These are phyloP conservation scores for Pyrus bretschneideri DNA, from an alignment of 306 rosid genomes.

Conservation along the genomic window DNA sequence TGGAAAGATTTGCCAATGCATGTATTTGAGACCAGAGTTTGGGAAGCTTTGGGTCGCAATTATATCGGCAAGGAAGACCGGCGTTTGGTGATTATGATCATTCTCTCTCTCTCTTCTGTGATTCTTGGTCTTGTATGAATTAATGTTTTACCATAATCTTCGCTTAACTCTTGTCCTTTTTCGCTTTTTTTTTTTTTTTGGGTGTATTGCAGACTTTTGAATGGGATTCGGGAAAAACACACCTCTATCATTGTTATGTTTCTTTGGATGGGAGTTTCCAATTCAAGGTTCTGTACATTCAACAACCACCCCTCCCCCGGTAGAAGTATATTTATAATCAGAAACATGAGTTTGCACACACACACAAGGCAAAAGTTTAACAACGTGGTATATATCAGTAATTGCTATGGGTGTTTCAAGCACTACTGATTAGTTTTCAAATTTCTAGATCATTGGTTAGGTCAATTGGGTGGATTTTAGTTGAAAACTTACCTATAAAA, in stretches of 20 bases:
- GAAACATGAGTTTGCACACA: not conserved
- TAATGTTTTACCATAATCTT: not conserved
- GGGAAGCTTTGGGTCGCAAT: not conserved
- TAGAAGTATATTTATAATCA: not conserved
- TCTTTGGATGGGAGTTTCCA: slow-evolving; percentile 35
- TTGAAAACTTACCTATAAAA: not conserved
- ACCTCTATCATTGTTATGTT: slow-evolving; percentile 53
- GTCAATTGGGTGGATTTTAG: not conserved
- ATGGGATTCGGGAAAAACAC: slow-evolving; percentile 55
- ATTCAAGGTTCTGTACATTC: slow-evolving; percentile 55
- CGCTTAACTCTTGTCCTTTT: not conserved
- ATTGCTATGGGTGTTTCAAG: not conserved
- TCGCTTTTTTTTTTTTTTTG: not conserved
- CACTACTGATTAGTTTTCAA: not conserved
- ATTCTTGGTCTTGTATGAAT: not conserved
- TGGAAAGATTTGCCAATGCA: not conserved
- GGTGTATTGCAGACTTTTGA: slow-evolving; percentile 40
- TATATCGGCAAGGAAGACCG: not conserved
- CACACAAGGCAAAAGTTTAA: not conserved
- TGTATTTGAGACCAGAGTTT: not conserved
- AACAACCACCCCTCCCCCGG: not conserved
- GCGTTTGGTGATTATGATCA: not conserved
- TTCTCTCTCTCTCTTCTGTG: not conserved
- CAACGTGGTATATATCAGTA: too few species aligned
- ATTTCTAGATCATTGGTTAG: not conserved